phyloP scores from a whole-genome alignment of 139 green algal species.

The Chlorella sp. region DNA sequence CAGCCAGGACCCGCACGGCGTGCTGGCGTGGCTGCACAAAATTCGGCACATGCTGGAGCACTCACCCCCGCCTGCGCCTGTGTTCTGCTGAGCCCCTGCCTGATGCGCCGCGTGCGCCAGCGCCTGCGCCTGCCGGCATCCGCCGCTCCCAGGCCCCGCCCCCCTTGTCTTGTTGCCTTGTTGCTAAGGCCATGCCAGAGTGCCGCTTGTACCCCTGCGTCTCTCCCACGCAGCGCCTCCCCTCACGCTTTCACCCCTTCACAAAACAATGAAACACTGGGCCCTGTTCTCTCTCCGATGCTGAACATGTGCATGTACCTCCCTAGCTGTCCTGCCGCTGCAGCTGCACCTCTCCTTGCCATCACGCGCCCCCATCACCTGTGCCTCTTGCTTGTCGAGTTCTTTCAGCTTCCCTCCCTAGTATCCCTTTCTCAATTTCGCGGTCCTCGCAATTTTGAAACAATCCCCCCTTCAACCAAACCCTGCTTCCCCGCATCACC shows the following conservation, averaged over 20 bases:
- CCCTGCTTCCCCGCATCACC: no score
- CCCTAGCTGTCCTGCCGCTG: neutral
- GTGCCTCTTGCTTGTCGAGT: neutral
- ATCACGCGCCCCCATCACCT: neutral
- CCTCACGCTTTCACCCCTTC: neutral
- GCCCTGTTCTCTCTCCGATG: no score
- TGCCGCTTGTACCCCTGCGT: neutral
- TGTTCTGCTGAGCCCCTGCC: neutral
- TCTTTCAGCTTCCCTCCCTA: neutral
- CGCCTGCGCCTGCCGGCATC: no score
- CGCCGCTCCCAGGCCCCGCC: neutral
- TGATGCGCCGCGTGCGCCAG: no score
- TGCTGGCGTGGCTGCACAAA: slow-evolving; percentile 25
- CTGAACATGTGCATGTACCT: neutral
- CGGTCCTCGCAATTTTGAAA: neutral
- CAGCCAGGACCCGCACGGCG: neutral
- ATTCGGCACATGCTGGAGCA: slow-evolving; percentile 13
- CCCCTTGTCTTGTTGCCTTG: neutral
- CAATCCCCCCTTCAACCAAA: no score
- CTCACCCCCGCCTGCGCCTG: neutral
- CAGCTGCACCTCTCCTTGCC: neutral
- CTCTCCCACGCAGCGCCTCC: neutral
- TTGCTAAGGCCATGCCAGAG: neutral
- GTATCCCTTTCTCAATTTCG: neutral
- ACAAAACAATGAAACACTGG: neutral